Evolutionary conservation across 2,329 filamentous ascomycete species (phyloP).

Genomic region (Epichloe elymi): DNA sequence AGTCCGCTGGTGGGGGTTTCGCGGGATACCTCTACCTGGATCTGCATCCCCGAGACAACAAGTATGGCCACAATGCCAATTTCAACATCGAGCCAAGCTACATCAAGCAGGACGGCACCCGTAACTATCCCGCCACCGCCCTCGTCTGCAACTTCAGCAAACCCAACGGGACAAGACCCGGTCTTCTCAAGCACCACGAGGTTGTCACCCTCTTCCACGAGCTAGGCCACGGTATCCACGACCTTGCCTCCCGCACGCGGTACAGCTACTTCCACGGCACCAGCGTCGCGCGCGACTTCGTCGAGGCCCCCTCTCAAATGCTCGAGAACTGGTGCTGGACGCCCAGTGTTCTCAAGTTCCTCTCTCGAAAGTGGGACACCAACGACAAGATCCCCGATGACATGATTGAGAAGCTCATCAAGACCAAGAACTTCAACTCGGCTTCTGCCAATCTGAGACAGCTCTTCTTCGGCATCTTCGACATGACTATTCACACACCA

Average conservation of each 20-base stretch:
- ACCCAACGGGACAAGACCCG: conserved; percentile 62
- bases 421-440: conserved; percentile 69
- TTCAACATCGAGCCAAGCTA: conserved; percentile 69
- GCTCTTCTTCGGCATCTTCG: conserved; percentile 69
- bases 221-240: conserved; percentile 58
- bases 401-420: conserved; percentile 59
- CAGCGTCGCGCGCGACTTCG: conserved; percentile 53
- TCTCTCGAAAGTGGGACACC: conserved; percentile 63
- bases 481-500: conserved; percentile 69
- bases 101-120: conserved; percentile 50
- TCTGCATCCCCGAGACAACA: conserved; percentile 65
- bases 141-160: conserved; percentile 81
- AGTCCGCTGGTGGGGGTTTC: conserved; percentile 55
- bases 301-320: conserved; percentile 59
- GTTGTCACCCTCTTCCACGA: conserved; percentile 76
- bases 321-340: conserved; percentile 68
- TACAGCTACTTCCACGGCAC: conserved; percentile 58
- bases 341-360: conserved; percentile 46
- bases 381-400: conserved; percentile 60
- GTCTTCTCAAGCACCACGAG: conserved; percentile 69
- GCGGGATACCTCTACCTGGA: conserved; percentile 77
- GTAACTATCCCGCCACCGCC: conserved; percentile 64
- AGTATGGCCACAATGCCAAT: conserved; percentile 77
- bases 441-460: conserved; percentile 68
- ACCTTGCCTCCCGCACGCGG: conserved; percentile 47